Base-by-base conservation (phyloP, 768 basidiomycete species). In the Boletus rex-veris region DNA sequence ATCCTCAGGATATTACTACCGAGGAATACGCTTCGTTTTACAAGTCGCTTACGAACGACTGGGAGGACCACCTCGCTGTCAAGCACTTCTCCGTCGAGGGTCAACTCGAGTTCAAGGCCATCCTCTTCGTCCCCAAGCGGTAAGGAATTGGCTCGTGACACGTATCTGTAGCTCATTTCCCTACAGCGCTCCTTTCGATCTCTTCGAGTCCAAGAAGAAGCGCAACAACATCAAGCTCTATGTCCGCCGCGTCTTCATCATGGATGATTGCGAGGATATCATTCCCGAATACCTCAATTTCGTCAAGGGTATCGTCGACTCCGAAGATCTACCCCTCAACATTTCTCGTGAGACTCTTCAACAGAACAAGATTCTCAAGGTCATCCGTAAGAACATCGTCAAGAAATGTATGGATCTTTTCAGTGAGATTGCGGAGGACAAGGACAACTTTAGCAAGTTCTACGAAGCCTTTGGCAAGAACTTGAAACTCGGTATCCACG, bases 161-260 rank as follows among this genome's bases (percentile, higher is more conserved):
- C 0, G 12, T 18, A 15, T 24, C 31, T 28, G 10, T 8, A 21
- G 5, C 50, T 62, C 14, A 44, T 50, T 58, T 33, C 59, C 16
- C 7, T 41, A 3, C 44, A 94, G 94, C 57, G 97, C 96, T 41
- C 97, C 97, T 48, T 98, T 98, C 75, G 97, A 99, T 70, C 88
- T 99, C 72, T 99, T 99, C 78, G 97, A 99, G 80, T 91, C 90
- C 57, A 98, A 99, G 89, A 98, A 98, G 90, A 98, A 98, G 85
- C 92, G 96, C 68, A 98, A 98, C 84, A 98, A 98, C 89, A 98
- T 99, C 84, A 99, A 99, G 80, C 94, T 99, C 72, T 99, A 98
- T 72, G 97, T 99, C 64, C 92, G 97, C 80, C 93, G 97, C 53
- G 96, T 98, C 68, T 98, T 99, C 83, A 98, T 99, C 83, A 98